Evolutionary conservation across 352 stramenopile species (phyloP), one percentile per base, ranked within the genome.

Genomic region (Phytopythium montanum): DNA sequence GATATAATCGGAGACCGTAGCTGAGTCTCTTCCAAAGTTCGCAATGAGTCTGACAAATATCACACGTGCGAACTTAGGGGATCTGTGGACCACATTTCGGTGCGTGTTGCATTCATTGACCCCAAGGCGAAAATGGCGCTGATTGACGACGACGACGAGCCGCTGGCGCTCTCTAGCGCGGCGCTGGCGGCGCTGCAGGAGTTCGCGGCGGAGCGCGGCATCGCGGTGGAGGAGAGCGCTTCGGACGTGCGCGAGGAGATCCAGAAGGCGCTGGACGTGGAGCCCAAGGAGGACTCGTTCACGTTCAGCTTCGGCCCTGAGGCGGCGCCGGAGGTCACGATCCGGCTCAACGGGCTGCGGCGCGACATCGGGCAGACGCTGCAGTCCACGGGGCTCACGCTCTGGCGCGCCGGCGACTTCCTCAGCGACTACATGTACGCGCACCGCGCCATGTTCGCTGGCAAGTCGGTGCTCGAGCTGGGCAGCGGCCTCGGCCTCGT

Each of bases 241-340:
- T 49, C 39, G 7, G 75, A 87, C 46, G 55, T 85, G 60, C 75
- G 77, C 44, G 39, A 79, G 53, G 68, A 70, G 41, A 84, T 87
- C 48, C 74, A 87, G 54, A 78, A 80, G 46, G 77, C 77, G 59
- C 63, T 87, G 62, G 77, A 87, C 44, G 69, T 76, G 48, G 75
- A 85, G 66, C 75, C 73, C n/a, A 79, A 77, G 56, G 77, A 87
- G 50, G 77, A 87, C 26, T 77, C 68, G 38, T 87, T 87, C 61
- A 60, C 62, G 41, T 85, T 84, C 55, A 70, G 66, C 5, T 87
- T 87, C 48, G 75, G 75, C 31, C 33, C 33, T 8, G 55, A 70
- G 56, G 49, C 19, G 59, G 67, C 39, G 66, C 63, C 18, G 63
- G 63, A 78, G 56, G 83, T 87, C 53, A 62, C 60, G 36, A 80